A percentile compares a stretch with the other conserved stretches of the same genome.
These are phyloP conservation scores for Phytopythium ostracodes DNA, from an alignment of 352 stramenopile genomes.

Conservation along the genomic window DNA sequence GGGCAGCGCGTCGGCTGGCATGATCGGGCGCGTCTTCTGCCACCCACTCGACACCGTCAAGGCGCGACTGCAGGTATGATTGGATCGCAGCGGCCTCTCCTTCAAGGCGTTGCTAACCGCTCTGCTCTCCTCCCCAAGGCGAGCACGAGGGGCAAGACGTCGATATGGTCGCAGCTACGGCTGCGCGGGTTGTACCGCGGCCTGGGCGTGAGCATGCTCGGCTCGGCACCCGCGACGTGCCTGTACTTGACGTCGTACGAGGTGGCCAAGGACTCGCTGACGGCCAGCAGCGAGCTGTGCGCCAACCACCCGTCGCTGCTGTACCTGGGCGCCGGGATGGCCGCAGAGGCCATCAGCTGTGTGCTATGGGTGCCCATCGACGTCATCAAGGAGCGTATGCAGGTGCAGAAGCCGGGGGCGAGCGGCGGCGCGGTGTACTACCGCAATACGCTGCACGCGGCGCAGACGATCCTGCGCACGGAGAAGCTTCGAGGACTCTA, in stretches of 20 bases:
- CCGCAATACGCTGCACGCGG: constrained; percentile 86
- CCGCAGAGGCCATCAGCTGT: constrained; percentile 85
- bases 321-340: constrained; percentile 69
- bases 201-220: constrained; percentile 92
- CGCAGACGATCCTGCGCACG: constrained; percentile 86
- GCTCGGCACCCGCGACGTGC: constrained; percentile 93
- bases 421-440: constrained; percentile 74
- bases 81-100: no score
- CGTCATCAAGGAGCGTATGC: constrained; percentile 98
- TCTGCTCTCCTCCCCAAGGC: neutral
- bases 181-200: constrained; percentile 92
- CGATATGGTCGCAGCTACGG: constrained; percentile 13
- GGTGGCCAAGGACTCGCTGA: constrained; percentile 62
- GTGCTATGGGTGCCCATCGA: constrained; percentile 99
- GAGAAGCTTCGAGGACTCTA: constrained; percentile 94
- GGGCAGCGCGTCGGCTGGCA: constrained; percentile 77
- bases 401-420: constrained; percentile 81
- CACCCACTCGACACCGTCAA: constrained; percentile 93
- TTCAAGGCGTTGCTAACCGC: no score
- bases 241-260: constrained; percentile 98
- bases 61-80: constrained; percentile 60
- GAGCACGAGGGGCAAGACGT: constrained; percentile 5
- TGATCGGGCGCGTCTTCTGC: constrained; percentile 84
- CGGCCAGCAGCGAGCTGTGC: constrained; percentile 32
- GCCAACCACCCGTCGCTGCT: constrained; percentile 47